These are phyloP conservation scores for Botrytis deweyae DNA, from an alignment of 2,329 filamentous ascomycete species.

Conservation along the genomic window DNA sequence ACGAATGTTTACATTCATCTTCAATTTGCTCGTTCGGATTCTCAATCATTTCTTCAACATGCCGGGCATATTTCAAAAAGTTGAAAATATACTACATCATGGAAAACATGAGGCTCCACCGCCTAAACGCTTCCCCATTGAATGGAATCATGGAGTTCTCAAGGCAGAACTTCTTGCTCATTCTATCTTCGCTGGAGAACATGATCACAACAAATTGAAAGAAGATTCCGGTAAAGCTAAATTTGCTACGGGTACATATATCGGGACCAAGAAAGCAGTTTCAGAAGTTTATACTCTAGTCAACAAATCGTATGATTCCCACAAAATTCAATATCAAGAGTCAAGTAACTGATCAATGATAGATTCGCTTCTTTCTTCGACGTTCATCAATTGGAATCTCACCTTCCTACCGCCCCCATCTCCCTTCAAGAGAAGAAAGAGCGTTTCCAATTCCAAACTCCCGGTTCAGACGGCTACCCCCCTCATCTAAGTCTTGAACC, in stretches of 20 bases:
- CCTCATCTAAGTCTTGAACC: constrained; percentile 16
- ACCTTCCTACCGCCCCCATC: background rate
- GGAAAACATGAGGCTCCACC: background rate
- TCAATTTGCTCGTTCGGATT: background rate
- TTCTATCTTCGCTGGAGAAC: constrained; percentile 15
- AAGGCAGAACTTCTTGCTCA: constrained; percentile 15
- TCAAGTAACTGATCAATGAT: background rate
- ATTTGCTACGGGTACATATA: constrained; percentile 11
- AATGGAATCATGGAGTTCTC: constrained; percentile 19
- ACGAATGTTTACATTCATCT: background rate
- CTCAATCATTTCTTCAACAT: background rate
- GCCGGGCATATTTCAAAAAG: constrained; percentile 4
- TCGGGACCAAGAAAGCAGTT: constrained; percentile 17
- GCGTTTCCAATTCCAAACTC: constrained; percentile 18
- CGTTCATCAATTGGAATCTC: constrained; percentile 9
- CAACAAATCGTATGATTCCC: constrained; percentile 3
- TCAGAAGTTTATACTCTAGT: constrained; percentile 14
- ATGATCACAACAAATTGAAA: background rate
- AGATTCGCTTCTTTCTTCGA: constrained; percentile 20
- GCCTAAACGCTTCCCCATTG: background rate
- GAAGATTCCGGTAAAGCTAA: background rate
- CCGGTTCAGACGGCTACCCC: constrained; percentile 11
- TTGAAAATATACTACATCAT: constrained; percentile 14
- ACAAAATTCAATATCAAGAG: background rate
- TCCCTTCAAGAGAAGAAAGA: constrained; percentile 2